phyloP scores from a whole-genome alignment of 495 filamentous ascomycete genomes.

The Lophiostoma macrostomum region DNA sequence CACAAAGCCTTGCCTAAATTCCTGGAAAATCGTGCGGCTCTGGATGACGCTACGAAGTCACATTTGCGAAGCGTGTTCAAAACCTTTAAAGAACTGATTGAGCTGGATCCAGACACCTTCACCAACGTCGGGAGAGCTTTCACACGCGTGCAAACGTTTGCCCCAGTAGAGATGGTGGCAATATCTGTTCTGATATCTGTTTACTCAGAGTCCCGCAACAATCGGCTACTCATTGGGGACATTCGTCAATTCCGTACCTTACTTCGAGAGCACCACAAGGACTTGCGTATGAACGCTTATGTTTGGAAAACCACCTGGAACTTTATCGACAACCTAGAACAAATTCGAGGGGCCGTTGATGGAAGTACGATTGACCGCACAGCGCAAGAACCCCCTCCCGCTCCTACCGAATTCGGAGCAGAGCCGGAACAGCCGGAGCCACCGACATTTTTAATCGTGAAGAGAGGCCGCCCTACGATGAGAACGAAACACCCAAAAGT shows the following conservation, averaged over 20 bases:
- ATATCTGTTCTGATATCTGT: slow-evolving; percentile 44
- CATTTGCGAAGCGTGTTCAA: slow-evolving; percentile 29
- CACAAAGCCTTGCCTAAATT: slow-evolving; percentile 11
- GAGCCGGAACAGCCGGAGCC: not conserved
- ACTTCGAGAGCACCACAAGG: slow-evolving; percentile 40
- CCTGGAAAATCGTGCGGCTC: slow-evolving; percentile 12
- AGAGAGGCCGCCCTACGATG: slow-evolving; percentile 13
- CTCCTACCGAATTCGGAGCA: not conserved
- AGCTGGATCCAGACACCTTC: slow-evolving; percentile 35
- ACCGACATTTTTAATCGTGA: not conserved
- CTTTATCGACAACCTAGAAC: slow-evolving; percentile 39
- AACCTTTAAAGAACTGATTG: slow-evolving; percentile 24
- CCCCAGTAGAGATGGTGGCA: slow-evolving; percentile 48
- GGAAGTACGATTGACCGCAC: slow-evolving; percentile 11
- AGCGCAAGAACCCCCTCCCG: not conserved
- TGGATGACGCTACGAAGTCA: slow-evolving; percentile 23
- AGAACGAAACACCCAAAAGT: not conserved
- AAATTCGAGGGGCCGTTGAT: slow-evolving; percentile 24
- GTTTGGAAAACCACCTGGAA: slow-evolving; percentile 44
- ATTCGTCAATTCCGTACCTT: slow-evolving; percentile 41
- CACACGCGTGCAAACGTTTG: slow-evolving; percentile 41
- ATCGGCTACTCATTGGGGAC: slow-evolving; percentile 43
- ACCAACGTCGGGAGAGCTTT: slow-evolving; percentile 27
- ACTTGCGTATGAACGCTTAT: slow-evolving; percentile 43
- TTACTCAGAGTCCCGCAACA: slow-evolving; percentile 41